Evolutionary conservation across 169 alveolate genomes (phyloP).

Genomic region (Eimeria brunetti): DNA sequence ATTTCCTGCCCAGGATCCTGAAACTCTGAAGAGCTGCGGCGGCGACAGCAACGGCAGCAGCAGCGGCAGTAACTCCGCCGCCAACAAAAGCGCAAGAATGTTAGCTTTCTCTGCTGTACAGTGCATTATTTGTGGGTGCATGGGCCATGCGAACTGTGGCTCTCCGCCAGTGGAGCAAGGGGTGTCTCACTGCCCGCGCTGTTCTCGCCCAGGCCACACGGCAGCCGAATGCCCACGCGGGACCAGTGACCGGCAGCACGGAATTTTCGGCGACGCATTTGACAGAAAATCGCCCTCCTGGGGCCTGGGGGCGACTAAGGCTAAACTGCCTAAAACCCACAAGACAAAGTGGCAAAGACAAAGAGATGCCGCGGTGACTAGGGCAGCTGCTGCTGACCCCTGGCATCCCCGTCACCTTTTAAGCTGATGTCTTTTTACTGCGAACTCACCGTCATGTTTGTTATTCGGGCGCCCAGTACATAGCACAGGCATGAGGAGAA

Average conservation of each 20-base stretch:
- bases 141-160: constrained; percentile 58
- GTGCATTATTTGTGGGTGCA: constrained; percentile 40
- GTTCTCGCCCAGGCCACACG: constrained; percentile 36
- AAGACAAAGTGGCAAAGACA: constrained; percentile 37
- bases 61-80: background rate
- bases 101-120: background rate
- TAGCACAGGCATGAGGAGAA: background rate
- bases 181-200: constrained; percentile 29
- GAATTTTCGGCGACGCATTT: background rate
- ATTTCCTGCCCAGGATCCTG: constrained; percentile 54
- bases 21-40: background rate
- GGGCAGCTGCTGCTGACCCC: constrained; percentile 57
- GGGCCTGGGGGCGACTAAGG: background rate
- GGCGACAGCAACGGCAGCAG: background rate
- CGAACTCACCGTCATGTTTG: background rate
- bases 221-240: constrained; percentile 28
- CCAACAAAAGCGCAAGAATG: background rate
- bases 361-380: background rate
- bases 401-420: constrained; percentile 53
- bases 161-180: constrained; percentile 10
- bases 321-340: background rate
- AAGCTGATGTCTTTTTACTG: background rate
- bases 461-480: background rate
- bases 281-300: background rate
- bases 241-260: background rate